Evolutionary conservation across 202 grass and related monocot genomes (phyloP).

Genomic region (Saccharum hybrid): DNA sequence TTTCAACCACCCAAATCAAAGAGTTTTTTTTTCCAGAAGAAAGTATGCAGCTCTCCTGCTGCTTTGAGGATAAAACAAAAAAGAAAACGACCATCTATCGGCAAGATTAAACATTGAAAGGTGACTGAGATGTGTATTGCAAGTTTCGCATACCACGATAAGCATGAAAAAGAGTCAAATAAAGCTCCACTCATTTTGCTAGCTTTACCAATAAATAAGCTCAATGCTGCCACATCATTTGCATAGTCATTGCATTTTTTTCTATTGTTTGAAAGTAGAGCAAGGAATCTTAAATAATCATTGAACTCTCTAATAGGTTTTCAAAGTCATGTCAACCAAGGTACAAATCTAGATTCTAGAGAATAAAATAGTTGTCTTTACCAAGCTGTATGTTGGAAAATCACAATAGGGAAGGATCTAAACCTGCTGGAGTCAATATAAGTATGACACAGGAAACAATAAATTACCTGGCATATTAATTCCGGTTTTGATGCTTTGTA

Average conservation of each 20-base stretch:
- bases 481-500: slow-evolving; percentile 90
- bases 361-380: slow-evolving; percentile 6
- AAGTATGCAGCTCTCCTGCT: neutral
- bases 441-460: slow-evolving; percentile 1
- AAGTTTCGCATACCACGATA: slow-evolving; percentile 5
- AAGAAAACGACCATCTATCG: neutral
- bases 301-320: slow-evolving; percentile 8
- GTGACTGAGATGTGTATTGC: slow-evolving; percentile 8
- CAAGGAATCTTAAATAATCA: slow-evolving; percentile 16
- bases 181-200: neutral
- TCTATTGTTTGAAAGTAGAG: slow-evolving; percentile 22
- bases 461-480: slow-evolving; percentile 88
- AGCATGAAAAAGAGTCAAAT: neutral
- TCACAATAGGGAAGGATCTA: neutral
- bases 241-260: neutral
- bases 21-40: neutral
- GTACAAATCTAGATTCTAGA: neutral
- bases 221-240: neutral
- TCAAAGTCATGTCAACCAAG: slow-evolving; percentile 9
- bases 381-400: neutral
- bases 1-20: neutral
- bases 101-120: slow-evolving; percentile 14
- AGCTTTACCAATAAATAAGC: neutral
- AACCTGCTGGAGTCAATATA: slow-evolving; percentile 9
- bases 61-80: neutral